These are phyloP conservation scores for Lepidium sativum DNA, from an alignment of 345 rosid genomes.

Conservation along the genomic window DNA sequence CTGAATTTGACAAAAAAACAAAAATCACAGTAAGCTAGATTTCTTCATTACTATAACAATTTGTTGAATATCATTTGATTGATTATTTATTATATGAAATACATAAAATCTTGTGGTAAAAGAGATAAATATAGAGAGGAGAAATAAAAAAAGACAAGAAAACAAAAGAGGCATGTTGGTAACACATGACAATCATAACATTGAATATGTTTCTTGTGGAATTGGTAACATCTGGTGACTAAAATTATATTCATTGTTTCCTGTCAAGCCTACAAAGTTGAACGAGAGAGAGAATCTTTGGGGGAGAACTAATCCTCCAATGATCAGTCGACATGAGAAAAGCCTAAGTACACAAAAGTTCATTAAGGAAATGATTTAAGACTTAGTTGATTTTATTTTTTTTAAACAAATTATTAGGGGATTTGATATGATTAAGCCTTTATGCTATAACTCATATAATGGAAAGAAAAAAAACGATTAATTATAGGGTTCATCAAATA, in stretches of 20 bases:
- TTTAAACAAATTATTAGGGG: too few relatives aligned
- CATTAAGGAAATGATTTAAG: constrained; percentile 22
- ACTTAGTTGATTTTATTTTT: neutral
- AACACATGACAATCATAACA: constrained; percentile 31
- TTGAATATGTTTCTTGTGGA: constrained; percentile 23
- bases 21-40: too few relatives aligned
- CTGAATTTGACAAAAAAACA: neutral
- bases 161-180: constrained; percentile 24
- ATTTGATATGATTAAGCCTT: constrained; percentile 13
- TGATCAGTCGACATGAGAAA: constrained; percentile 7
- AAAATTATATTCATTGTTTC: constrained; percentile 27
- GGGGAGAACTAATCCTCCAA: constrained; percentile 15
- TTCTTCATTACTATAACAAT: too few relatives aligned
- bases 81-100: too few relatives aligned
- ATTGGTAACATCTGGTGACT: constrained; percentile 25
- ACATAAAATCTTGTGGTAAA: too few relatives aligned
- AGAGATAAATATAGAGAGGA: neutral
- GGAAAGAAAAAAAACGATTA: too few relatives aligned
- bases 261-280: constrained; percentile 13
- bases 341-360: constrained; percentile 22
- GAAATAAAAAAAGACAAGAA: neutral
- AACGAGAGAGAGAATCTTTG: constrained; percentile 2
- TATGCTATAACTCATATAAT: constrained; percentile 1
- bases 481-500: neutral
- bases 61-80: too few relatives aligned